Evolutionary conservation across 805 yeast species (phyloP).

Genomic region (Candida coquimbonensis): DNA sequence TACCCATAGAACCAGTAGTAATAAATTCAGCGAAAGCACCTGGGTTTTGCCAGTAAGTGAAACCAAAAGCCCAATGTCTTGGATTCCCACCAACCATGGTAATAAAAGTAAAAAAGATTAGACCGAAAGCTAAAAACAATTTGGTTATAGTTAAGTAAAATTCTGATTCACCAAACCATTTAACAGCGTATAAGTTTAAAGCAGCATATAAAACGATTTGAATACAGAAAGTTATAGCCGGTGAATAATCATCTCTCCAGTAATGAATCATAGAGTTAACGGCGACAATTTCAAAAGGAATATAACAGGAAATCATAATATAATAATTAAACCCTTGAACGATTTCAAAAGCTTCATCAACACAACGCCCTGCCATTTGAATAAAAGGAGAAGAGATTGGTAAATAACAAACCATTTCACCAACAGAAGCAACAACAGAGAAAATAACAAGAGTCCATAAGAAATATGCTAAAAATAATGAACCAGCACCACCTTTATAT

Average conservation of each 20-base stretch:
- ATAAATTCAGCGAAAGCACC: slow-evolving; percentile 50
- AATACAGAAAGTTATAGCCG: slow-evolving; percentile 60
- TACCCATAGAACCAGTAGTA: slow-evolving; percentile 52
- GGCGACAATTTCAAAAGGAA: slow-evolving; percentile 75
- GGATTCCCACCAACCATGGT: slow-evolving; percentile 88
- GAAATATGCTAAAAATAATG: slow-evolving; percentile 51
- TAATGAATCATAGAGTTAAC: slow-evolving; percentile 68
- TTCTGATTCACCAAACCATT: slow-evolving; percentile 71
- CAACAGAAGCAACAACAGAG: slow-evolving; percentile 57
- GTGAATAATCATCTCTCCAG: slow-evolving; percentile 69
- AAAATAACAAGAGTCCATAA: slow-evolving; percentile 62
- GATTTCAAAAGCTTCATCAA: slow-evolving; percentile 63
- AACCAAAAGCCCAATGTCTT: slow-evolving; percentile 49
- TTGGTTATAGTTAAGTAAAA: slow-evolving; percentile 69
- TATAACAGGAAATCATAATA: slow-evolving; percentile 60
- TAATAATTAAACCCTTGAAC: slow-evolving; percentile 72
- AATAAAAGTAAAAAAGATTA: slow-evolving; percentile 62
- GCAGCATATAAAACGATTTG: slow-evolving; percentile 56
- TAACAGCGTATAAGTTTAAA: slow-evolving; percentile 64
- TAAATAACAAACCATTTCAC: slow-evolving; percentile 66
- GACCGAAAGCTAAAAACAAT: slow-evolving; percentile 59
- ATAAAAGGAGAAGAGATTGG: slow-evolving; percentile 74
- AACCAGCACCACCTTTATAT: slow-evolving; percentile 61
- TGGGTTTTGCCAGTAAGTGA: slow-evolving; percentile 39
- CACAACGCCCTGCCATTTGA: slow-evolving; percentile 63